A percentile compares a stretch with the other conserved stretches of the same genome.
These are phyloP conservation scores for Acanthamoeba polyphaga DNA, from an alignment of 208 protist genomes.

Conservation along the genomic window DNA sequence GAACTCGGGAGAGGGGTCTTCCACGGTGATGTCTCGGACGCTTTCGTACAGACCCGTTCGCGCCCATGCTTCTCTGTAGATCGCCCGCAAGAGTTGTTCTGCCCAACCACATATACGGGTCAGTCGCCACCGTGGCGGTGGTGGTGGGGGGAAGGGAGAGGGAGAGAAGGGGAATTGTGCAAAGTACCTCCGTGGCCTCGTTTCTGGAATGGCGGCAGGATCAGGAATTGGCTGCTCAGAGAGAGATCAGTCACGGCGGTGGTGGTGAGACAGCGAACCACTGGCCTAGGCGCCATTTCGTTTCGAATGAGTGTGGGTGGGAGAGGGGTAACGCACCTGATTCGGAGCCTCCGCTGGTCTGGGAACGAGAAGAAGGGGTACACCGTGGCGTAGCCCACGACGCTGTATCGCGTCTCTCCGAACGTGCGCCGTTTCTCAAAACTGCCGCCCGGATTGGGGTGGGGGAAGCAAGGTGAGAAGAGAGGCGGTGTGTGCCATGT, in stretches of 20 bases:
- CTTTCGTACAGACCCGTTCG: neutral
- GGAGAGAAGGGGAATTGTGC: neutral
- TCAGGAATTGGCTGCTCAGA: slow-evolving; percentile 30
- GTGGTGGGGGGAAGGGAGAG: neutral
- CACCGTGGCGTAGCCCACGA: slow-evolving; percentile 25
- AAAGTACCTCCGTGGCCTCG: slow-evolving; percentile 33
- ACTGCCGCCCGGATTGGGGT: too few species aligned
- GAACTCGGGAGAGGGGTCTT: slow-evolving; percentile 31
- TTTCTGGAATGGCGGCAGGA: slow-evolving; percentile 43
- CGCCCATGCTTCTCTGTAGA: neutral
- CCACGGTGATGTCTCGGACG: slow-evolving; percentile 25
- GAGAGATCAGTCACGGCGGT: neutral
- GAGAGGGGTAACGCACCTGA: neutral
- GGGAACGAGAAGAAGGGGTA: slow-evolving; percentile 61
- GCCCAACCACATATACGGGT: neutral
- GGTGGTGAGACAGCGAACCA: neutral
- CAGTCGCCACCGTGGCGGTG: neutral
- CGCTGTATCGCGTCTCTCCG: neutral
- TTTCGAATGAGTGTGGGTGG: neutral
- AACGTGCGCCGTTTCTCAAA: slow-evolving; percentile 22
- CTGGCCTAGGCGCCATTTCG: too few species aligned
- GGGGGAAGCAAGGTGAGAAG: too few species aligned
- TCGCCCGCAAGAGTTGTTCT: neutral
- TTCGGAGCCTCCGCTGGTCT: neutral
- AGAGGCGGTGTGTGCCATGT: too few species aligned